A percentile compares a stretch with the other conserved stretches of the same genome.
Conservation (phyloP, 176 grass and related monocot species). For the Hyparrhenia diplandra region DNA sequence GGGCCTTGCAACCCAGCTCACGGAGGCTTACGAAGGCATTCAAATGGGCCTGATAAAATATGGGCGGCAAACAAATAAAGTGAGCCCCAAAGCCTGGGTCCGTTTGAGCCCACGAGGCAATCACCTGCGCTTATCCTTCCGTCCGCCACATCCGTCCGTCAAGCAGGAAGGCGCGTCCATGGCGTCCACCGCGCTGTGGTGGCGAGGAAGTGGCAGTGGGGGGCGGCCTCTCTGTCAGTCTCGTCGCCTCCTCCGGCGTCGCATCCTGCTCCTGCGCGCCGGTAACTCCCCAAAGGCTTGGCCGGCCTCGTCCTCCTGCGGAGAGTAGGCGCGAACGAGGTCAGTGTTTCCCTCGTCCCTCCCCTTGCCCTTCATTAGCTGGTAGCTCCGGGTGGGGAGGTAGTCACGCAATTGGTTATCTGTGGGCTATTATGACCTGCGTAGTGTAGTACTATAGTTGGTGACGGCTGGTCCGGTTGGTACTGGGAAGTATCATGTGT, state of each 20-base stretch:
- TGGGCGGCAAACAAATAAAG: background rate
- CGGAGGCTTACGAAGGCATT: background rate
- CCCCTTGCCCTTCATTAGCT: background rate
- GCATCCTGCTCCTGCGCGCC: background rate
- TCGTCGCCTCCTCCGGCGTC: background rate
- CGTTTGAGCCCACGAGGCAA: background rate
- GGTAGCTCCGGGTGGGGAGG: background rate
- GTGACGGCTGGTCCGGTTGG: background rate
- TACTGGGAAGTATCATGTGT: background rate
- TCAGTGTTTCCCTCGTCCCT: background rate
- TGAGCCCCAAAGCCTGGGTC: background rate
- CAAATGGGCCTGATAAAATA: background rate
- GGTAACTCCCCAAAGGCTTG: background rate
- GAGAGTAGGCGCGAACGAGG: constrained; percentile 9
- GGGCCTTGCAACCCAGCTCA: no score
- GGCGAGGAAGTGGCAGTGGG: constrained; percentile 6
- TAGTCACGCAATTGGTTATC: background rate
- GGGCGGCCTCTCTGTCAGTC: background rate
- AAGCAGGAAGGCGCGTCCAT: no score
- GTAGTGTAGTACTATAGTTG: background rate
- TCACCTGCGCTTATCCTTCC: background rate
- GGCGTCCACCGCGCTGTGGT: constrained; percentile 20
- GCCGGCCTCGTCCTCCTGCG: background rate
- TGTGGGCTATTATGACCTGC: background rate
- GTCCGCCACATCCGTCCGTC: background rate